Evolutionary conservation across 2,329 filamentous ascomycete species (phyloP).

Genomic region (Pyrenophora seminiperda): DNA sequence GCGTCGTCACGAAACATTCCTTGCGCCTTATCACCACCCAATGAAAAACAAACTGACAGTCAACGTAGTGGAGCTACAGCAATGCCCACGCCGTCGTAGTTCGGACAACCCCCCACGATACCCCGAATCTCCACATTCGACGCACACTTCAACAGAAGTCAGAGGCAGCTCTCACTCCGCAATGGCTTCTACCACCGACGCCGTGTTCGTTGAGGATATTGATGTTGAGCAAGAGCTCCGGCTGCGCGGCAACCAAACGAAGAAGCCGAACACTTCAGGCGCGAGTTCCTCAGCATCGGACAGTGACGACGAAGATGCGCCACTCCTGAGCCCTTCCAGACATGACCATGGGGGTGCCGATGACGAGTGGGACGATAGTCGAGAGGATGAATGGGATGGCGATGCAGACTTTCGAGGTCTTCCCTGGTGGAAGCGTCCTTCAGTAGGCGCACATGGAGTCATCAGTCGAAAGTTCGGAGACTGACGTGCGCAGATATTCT

Average conservation of each 20-base stretch:
- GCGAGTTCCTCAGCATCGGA: slow-evolving; percentile 19
- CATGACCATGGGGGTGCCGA: slow-evolving; percentile 20
- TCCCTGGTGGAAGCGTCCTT: slow-evolving; percentile 58
- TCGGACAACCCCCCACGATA: slow-evolving; percentile 6
- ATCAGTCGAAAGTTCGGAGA: not conserved
- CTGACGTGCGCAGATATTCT: slow-evolving; percentile 65
- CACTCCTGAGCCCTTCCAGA: slow-evolving; percentile 30
- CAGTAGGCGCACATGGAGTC: slow-evolving; percentile 47
- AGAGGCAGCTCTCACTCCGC: not conserved
- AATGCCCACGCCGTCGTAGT: slow-evolving; percentile 24
- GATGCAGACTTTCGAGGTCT: slow-evolving; percentile 48
- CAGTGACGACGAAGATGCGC: slow-evolving; percentile 33
- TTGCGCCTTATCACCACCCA: not conserved
- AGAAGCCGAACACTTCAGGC: slow-evolving; percentile 24
- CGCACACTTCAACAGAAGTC: not conserved
- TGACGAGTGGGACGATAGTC: slow-evolving; percentile 10
- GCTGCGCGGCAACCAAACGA: slow-evolving; percentile 18
- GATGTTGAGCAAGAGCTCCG: slow-evolving; percentile 36
- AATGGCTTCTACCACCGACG: slow-evolving; percentile 36
- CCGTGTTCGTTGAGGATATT: slow-evolving; percentile 36
- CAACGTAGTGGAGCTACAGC: slow-evolving; percentile 17
- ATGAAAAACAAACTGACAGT: slow-evolving; percentile 11
- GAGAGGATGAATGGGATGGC: slow-evolving; percentile 39
- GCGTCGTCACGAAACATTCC: slow-evolving; percentile 1
- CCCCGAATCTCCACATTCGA: slow-evolving; percentile 9